These are phyloP conservation scores for Aegilops umbellulata DNA, from an alignment of 176 grass and related monocot genomes.

Conservation along the genomic window DNA sequence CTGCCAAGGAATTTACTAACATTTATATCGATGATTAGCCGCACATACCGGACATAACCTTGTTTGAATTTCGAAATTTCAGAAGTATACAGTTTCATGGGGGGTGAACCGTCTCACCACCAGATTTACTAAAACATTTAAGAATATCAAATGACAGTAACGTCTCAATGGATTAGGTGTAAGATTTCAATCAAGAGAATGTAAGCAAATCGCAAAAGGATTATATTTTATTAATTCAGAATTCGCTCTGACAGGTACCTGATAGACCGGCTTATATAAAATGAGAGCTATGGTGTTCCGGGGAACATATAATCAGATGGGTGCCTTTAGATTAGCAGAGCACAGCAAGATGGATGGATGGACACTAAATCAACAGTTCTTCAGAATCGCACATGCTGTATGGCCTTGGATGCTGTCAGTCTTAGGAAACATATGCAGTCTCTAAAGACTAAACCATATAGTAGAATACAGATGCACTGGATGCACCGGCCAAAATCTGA, in stretches of 20 bases:
- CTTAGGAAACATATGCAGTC: neutral
- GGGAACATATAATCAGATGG: neutral
- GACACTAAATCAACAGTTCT: neutral
- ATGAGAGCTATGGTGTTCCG: neutral
- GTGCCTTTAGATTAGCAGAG: neutral
- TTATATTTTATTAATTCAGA: neutral
- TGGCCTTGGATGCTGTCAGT: neutral
- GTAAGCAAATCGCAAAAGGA: slow-evolving; percentile 13
- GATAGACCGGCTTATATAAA: slow-evolving; percentile 1
- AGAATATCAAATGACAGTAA: neutral
- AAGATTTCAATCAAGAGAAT: neutral
- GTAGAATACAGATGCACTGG: neutral
- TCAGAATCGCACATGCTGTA: neutral
- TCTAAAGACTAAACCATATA: neutral
- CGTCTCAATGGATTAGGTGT: neutral
- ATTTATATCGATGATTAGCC: neutral
- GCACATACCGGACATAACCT: neutral
- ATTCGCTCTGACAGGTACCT: neutral
- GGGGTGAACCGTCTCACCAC: slow-evolving; percentile 14
- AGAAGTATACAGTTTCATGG: too few species aligned
- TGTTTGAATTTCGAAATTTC: too few species aligned
- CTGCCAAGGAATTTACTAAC: neutral
- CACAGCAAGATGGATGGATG: neutral
- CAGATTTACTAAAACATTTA: neutral
- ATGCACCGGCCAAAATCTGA: neutral